phyloP scores from a whole-genome alignment of 176 grass and related monocot genomes.

The Rhipidocladum racemiflorum region DNA sequence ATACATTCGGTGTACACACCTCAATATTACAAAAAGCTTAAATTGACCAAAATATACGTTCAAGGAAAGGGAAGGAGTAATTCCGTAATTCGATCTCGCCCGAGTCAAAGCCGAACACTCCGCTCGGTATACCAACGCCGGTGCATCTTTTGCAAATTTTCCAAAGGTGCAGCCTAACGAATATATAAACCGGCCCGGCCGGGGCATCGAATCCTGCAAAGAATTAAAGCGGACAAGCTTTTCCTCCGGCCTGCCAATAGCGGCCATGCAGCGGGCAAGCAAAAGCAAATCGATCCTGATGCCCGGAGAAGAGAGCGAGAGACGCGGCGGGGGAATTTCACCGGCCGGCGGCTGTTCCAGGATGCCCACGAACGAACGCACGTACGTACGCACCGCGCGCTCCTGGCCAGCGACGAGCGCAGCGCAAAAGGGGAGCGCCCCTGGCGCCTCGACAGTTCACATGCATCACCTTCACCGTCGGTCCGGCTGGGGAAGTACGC shows the following conservation, averaged over 20 bases:
- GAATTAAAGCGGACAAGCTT: neutral
- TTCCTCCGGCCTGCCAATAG: neutral
- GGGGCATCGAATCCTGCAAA: constrained; percentile 23
- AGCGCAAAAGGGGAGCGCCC: neutral
- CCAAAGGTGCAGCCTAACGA: neutral
- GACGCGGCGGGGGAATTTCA: constrained; percentile 7
- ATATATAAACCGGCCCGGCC: neutral
- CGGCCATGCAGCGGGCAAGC: neutral
- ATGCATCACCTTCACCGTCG: neutral
- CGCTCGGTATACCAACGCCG: neutral
- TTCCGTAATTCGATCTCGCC: neutral
- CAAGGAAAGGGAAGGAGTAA: constrained; percentile 14
- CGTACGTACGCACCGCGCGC: neutral
- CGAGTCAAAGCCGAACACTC: neutral
- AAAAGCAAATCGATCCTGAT: constrained; percentile 15
- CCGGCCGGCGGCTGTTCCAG: constrained; percentile 14
- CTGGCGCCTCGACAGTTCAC: constrained; percentile 24
- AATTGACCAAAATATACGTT: neutral
- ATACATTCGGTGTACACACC: constrained; percentile 14
- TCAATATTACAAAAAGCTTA: neutral
- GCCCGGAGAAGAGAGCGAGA: neutral
- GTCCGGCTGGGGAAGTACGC: neutral
- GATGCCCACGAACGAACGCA: constrained; percentile 18
- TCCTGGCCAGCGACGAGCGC: neutral
- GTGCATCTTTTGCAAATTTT: constrained; percentile 1